Evolutionary conservation across 202 grass and related monocot species (phyloP), one percentile per base, ranked within the genome.

Genomic region (Zizania palustris): DNA sequence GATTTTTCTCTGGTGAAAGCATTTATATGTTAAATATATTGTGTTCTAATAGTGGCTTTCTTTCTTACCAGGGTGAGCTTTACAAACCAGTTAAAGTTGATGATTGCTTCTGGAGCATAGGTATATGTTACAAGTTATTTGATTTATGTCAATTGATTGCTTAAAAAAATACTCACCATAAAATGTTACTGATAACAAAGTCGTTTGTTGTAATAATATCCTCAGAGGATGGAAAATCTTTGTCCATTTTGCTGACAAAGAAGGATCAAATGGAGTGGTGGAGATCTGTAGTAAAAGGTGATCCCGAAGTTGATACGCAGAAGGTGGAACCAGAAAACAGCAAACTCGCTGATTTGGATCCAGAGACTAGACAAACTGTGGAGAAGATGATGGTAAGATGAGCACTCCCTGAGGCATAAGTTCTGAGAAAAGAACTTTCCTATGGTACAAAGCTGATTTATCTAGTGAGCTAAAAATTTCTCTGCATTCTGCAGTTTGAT

Each of bases 251-350:
- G 44, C 59, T 92, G 60, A 84, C 90, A 35, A 92, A 92, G 56
- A 79, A 92, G 53, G 86, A 92, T 69, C 83, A 92, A 60, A 88
- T 74, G 83, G 80, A 88, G 67, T 92, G 90, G 90, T 92, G 90
- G 85, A 86, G 80, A 64, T 85, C 45, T 22, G 46, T 88, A 33
- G 76, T 88, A 38, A 88, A 86, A 66, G 83, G 85, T 63, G 85
- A 86, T 3, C 90, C 71, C 69, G 85, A 92, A 80, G 43, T 92
- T 35, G 79, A 88, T 60, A 88, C 76, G 7, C 71, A 74, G 43
- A 86, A 92, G 44, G 70, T 92, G 13, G 83, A 92, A 76, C 59
- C 71, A 44, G 7, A 28, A 28, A 82, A 82, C 46, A 91, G 71
- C 65, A 77, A 83, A 48, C 35, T 88, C 38, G 71, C 70, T 73